Evolutionary conservation across 1,139 yeast genomes (phyloP).

Genomic region (Suhomyces bolitotheri): DNA sequence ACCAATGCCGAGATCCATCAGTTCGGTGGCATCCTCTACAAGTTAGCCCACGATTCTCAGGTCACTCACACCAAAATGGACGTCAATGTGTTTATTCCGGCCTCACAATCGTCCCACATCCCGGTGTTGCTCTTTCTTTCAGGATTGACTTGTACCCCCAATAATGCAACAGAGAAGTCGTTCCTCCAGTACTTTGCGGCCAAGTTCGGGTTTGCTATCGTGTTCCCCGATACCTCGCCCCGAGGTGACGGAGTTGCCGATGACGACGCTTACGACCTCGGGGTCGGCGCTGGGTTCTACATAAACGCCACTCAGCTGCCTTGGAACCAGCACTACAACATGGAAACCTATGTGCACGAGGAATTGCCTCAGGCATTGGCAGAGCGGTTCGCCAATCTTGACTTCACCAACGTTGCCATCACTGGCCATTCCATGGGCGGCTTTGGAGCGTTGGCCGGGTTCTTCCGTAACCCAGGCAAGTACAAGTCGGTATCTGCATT

Average conservation of each 20-base stretch:
- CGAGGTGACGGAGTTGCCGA: constrained; percentile 84
- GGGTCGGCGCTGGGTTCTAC: constrained; percentile 94
- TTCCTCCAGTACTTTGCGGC: constrained; percentile 81
- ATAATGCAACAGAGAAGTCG: constrained; percentile 94
- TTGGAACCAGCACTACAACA: constrained; percentile 71
- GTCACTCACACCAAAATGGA: constrained; percentile 74
- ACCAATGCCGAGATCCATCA: constrained; percentile 59
- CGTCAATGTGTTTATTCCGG: constrained; percentile 80
- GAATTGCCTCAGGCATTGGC: constrained; percentile 64
- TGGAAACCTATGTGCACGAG: constrained; percentile 79
- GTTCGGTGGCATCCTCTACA: constrained; percentile 75
- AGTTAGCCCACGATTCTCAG: constrained; percentile 71
- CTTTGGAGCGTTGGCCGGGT: constrained; percentile 84
- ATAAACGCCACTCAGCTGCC: constrained; percentile 78
- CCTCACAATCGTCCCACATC: constrained; percentile 31
- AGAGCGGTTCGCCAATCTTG: constrained; percentile 50
- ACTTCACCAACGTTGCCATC: constrained; percentile 62
- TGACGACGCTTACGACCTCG: constrained; percentile 85
- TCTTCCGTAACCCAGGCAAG: constrained; percentile 67
- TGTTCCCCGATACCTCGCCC: constrained; percentile 97
- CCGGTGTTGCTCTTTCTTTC: constrained; percentile 83
- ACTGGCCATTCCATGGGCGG: constrained; percentile 99
- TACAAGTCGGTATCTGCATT: constrained; percentile 88
- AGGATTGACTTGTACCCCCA: constrained; percentile 92
- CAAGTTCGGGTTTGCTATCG: constrained; percentile 79